phyloP scores from a whole-genome alignment of 352 stramenopile genomes.

The Pythium monospermum region DNA sequence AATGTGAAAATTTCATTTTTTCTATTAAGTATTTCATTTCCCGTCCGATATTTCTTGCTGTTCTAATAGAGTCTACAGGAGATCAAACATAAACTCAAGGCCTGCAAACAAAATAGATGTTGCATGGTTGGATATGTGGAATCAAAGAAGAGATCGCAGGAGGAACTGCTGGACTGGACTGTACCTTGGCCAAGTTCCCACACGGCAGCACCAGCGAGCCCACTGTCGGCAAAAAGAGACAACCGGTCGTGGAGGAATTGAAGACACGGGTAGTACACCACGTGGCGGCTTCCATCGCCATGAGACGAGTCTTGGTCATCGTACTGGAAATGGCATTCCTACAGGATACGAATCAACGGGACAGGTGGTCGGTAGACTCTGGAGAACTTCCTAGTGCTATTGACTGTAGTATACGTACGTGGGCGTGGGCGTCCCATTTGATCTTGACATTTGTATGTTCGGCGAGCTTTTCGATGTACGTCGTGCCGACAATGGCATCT shows the following conservation, averaged over 20 bases:
- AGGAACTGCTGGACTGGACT: background rate
- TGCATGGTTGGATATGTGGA: too few species aligned
- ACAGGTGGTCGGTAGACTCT: too few species aligned
- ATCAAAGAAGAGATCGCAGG: background rate
- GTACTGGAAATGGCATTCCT: slow-evolving; percentile 73
- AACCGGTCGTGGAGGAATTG: slow-evolving; percentile 73
- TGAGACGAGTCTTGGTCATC: too few species aligned
- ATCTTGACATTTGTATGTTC: slow-evolving; percentile 9
- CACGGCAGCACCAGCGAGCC: slow-evolving; percentile 47
- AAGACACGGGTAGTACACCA: slow-evolving; percentile 77
- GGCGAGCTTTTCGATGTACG: slow-evolving; percentile 20
- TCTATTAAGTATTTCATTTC: too few species aligned
- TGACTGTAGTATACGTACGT: slow-evolving; percentile 11
- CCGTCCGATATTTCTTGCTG: too few species aligned
- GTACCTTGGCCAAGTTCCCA: slow-evolving; percentile 85
- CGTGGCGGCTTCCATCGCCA: slow-evolving; percentile 27
- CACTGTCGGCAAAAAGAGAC: slow-evolving; percentile 37
- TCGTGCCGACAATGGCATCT: slow-evolving; percentile 23
- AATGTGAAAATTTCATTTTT: too few species aligned
- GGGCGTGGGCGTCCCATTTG: slow-evolving; percentile 21
- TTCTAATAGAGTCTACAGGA: slow-evolving; percentile 43
- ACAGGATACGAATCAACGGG: background rate
- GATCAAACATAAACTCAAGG: slow-evolving; percentile 77
- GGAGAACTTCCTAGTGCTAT: background rate
- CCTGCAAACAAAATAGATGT: slow-evolving; percentile 28